Evolutionary conservation across 2,329 filamentous ascomycete genomes (phyloP).

Genomic region (Aspergillus sp.): DNA sequence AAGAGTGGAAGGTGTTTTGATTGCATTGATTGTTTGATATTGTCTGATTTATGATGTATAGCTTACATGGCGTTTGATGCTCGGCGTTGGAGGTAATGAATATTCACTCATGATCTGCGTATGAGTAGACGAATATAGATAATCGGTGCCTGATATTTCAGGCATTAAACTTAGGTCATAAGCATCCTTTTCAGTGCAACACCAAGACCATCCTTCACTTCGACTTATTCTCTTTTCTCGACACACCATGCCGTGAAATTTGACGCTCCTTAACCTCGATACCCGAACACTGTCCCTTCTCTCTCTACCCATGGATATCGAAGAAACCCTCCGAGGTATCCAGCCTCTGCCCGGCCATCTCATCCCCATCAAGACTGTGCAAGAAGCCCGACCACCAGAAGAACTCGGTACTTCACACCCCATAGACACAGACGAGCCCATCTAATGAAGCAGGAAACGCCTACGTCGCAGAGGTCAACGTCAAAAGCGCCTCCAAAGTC

Average conservation of each 20-base stretch:
- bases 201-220: neutral
- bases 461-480: conserved; percentile 43
- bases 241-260: neutral
- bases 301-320: conserved; percentile 14
- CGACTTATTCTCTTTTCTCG: neutral
- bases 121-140: neutral
- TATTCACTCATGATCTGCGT: neutral
- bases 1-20: neutral
- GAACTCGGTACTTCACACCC: conserved; percentile 36
- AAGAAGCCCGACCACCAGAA: conserved; percentile 40
- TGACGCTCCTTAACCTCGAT: neutral
- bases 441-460: conserved; percentile 36
- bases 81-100: conserved; percentile 2
- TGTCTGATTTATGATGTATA: neutral
- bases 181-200: conserved; percentile 22
- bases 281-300: neutral
- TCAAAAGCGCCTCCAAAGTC: conserved; percentile 43
- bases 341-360: conserved; percentile 34
- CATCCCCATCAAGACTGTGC: conserved; percentile 41
- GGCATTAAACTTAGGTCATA: conserved; percentile 18
- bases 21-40: neutral
- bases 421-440: neutral
- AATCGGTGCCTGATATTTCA: neutral
- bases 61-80: neutral
- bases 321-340: conserved; percentile 22